Base-by-base conservation (phyloP, 441 rosid genomes). In the Populus trichocarpa region DNA sequence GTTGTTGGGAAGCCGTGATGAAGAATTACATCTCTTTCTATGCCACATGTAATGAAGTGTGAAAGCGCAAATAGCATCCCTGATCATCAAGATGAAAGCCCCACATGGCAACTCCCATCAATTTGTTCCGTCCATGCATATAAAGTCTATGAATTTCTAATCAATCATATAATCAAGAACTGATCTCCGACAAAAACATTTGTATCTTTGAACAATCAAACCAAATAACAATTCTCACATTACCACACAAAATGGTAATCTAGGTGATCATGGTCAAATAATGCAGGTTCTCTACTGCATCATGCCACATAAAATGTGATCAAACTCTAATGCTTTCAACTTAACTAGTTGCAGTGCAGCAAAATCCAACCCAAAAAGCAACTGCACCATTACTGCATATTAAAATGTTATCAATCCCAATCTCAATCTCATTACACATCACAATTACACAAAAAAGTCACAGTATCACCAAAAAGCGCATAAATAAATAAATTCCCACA, bases 61-160 rank as follows among this genome's bases (percentile, higher is more conserved):
- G 16, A 73, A 36, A 23, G 42, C 10, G 3, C 28, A 66, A 64
- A 32, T 5, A 4, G 50, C 33, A 2, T 46, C 50, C 63, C 6
- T 33, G 16, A 26, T 13, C 23, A 46, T 64, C 38, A 46, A 8
- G 61, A 23, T 42, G 12, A 78, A 50, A 71, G 33, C n/a, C 14
- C 23, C 76, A 77, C 13, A 32, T 63, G 78, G 65, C 73, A 71
- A 69, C 65, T 23, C 40, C 23, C 69, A 67, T 16, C 46, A 79
- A 57, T 6, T 36, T 69, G 10, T 50, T 77, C 74, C 11, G 16
- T 78, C 70, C 28, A 67, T 66, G 77, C 78, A 78, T 18, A 77
- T 65, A 53, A 53, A 63, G 36, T 40, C 61, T 38, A 18, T 10
- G 2, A 14, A 65, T 42, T 8, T 32, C 7, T 9, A 68, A 36